Evolutionary conservation across 2,329 filamentous ascomycete species (phyloP).

Genomic region (Penicillium concentricum): DNA sequence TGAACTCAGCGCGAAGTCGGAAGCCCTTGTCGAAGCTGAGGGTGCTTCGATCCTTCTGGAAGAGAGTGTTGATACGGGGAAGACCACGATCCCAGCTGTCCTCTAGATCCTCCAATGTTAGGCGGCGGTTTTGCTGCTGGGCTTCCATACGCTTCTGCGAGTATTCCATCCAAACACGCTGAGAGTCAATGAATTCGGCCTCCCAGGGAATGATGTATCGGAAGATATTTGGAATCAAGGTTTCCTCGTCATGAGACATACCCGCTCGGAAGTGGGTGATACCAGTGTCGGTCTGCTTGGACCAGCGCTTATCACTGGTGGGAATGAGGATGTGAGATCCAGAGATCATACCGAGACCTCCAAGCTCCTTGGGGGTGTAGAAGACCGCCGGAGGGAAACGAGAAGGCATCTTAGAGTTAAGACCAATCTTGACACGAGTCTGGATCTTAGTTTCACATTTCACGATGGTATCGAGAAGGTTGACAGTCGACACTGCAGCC

Average conservation of each 20-base stretch:
- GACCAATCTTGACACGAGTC: slow-evolving; percentile 94
- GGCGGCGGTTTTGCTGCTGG: slow-evolving; percentile 90
- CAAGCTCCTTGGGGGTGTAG: slow-evolving; percentile 96
- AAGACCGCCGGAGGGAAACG: slow-evolving; percentile 98
- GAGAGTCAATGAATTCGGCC: slow-evolving; percentile 97
- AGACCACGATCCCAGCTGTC: slow-evolving; percentile 98
- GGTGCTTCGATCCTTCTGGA: slow-evolving; percentile 97
- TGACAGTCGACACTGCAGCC: slow-evolving; percentile 91
- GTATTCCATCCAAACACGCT: slow-evolving; percentile 98
- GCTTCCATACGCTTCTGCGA: slow-evolving; percentile 96
- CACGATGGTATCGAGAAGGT: slow-evolving; percentile 92
- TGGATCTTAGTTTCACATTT: slow-evolving; percentile 99
- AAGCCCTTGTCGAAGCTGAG: slow-evolving; percentile 98
- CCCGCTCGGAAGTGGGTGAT: slow-evolving; percentile 96
- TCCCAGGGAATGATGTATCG: slow-evolving; percentile 99
- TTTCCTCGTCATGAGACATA: slow-evolving; percentile 98
- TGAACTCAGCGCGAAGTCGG: slow-evolving; percentile 92
- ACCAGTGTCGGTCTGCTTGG: slow-evolving; percentile 94
- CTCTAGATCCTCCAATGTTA: slow-evolving; percentile 94
- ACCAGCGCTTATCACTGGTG: slow-evolving; percentile 96
- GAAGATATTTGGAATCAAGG: slow-evolving; percentile 97
- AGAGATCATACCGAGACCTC: slow-evolving; percentile 97
- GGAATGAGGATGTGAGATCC: slow-evolving; percentile 97
- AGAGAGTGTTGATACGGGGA: slow-evolving; percentile 95
- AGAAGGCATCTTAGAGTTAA: slow-evolving; percentile 99